Base-by-base conservation (phyloP, 2,329 filamentous ascomycete species). In the Cercospora sp. region DNA sequence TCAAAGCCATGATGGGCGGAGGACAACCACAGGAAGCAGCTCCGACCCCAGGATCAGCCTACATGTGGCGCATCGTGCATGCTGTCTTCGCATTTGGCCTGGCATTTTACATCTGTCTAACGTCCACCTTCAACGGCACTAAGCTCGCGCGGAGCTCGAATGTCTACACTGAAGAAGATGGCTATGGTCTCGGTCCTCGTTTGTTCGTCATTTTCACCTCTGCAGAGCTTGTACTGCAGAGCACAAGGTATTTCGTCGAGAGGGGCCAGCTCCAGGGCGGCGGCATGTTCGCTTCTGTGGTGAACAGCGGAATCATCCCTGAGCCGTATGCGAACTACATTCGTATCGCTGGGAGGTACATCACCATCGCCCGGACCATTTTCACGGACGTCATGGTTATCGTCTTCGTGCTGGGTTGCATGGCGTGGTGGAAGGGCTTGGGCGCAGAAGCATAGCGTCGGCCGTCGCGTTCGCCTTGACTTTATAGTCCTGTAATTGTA, bases 181-280 rank as follows among this genome's bases (percentile, higher is more conserved):
- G 82, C 31, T 77, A 79, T 16, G 79, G 80, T 59, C 75, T 78
- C 40, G 81, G 83, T 48, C 82, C 82, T 57, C 84, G 85, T 69
- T 90, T 93, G 79, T 93, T 94, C 79, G 92, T 89, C 82, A 85
- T 91, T n/a, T 95, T 94, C 77, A 89, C 91, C 5, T 92, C 91
- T 0, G 89, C 88, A 33, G 91, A 95, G 81, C 84, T 92, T 10
- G 77, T 92, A 63, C 82, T 94, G 70, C 87, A 94, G 71, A 90
- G 88, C 1, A 89, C 87, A 31, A 84, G 91, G 26, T 91, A 90
- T 77, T 88, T 93, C 73, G 76, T 92, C 62, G 90, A 93, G 73
- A 87, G 87, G 73, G 85, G 85, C 30, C 80, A 80, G 68, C 77
- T 85, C 57, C 86, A 86, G 68, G 86, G 86, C 3, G 80, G 82